Conservation (phyloP, 805 yeast species). For the Candida stauntonica region DNA sequence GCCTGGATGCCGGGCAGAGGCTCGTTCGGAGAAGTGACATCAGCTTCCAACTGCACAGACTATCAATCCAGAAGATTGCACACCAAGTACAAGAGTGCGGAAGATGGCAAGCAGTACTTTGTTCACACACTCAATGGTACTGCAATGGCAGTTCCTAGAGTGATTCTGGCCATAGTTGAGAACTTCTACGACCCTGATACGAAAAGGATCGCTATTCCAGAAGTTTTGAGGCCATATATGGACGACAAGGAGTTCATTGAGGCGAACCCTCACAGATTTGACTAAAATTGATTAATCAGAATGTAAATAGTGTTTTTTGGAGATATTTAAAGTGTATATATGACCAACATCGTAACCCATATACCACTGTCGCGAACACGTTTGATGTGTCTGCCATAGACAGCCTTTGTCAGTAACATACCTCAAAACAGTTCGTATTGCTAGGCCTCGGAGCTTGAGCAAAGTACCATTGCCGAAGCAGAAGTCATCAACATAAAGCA, state of each 20-base stretch:
- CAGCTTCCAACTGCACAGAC: conserved; percentile 89
- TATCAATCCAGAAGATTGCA: conserved; percentile 83
- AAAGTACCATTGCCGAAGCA: no score
- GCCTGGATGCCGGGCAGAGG: conserved; percentile 99
- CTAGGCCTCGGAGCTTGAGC: no score
- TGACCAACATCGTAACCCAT: background rate
- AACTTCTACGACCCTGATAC: conserved; percentile 64
- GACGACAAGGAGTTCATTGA: conserved; percentile 41
- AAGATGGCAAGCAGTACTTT: conserved; percentile 36
- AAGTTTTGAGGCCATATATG: conserved; percentile 67
- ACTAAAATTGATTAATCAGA: no score
- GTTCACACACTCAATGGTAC: conserved; percentile 92
- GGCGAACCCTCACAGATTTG: background rate
- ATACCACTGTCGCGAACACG: background rate
- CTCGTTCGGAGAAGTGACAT: conserved; percentile 86
- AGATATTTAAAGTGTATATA: no score
- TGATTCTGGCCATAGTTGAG: conserved; percentile 85
- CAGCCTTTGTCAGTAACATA: no score
- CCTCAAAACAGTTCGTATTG: no score
- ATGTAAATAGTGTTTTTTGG: background rate
- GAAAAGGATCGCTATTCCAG: conserved; percentile 57
- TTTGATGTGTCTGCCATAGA: background rate
- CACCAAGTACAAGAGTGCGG: conserved; percentile 45
- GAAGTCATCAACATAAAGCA: no score
- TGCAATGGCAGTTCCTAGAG: conserved; percentile 91